Conservation (phyloP, 2,329 filamentous ascomycete species). For the Orbilia ellipsospora region DNA sequence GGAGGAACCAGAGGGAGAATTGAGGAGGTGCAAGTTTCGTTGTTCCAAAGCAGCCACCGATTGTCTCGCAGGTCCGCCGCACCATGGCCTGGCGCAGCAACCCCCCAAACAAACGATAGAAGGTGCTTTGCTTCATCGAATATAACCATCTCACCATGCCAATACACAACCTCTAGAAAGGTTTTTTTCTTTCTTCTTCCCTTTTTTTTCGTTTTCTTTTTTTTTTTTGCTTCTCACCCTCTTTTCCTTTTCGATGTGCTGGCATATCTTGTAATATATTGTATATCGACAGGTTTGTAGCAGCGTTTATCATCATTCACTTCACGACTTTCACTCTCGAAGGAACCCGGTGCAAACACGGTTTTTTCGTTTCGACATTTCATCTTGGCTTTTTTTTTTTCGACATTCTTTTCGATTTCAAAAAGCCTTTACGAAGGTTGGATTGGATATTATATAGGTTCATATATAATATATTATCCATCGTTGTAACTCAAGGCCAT, state of each 20-base stretch:
- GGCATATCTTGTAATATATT: slow-evolving; percentile 32
- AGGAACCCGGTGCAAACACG: not conserved
- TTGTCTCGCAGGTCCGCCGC: slow-evolving; percentile 16
- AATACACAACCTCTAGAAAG: slow-evolving; percentile 3
- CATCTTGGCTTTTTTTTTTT: not conserved
- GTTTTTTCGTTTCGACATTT: slow-evolving; percentile 7
- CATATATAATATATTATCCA: no score
- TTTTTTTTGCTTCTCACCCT: slow-evolving; percentile 12
- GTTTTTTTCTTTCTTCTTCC: slow-evolving; percentile 23
- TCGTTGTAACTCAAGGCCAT: no score
- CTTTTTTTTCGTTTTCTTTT: slow-evolving; percentile 31
- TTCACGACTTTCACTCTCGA: slow-evolving; percentile 18
- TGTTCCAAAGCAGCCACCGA: slow-evolving; percentile 15
- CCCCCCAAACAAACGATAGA: not conserved
- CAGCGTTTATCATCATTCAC: slow-evolving; percentile 19
- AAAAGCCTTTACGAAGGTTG: no score
- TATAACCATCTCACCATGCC: slow-evolving; percentile 9
- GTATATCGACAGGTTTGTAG: slow-evolving; percentile 31
- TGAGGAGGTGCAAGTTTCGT: slow-evolving; percentile 7
- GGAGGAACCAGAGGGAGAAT: not conserved
- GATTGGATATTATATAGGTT: not conserved
- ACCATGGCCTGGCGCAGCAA: slow-evolving; percentile 21
- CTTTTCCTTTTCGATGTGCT: slow-evolving; percentile 43
- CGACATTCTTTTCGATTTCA: slow-evolving; percentile 1
- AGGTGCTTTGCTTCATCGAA: not conserved